Conservation (phyloP, 2,329 filamentous ascomycete species). For the Furcasterigmium sp. region DNA sequence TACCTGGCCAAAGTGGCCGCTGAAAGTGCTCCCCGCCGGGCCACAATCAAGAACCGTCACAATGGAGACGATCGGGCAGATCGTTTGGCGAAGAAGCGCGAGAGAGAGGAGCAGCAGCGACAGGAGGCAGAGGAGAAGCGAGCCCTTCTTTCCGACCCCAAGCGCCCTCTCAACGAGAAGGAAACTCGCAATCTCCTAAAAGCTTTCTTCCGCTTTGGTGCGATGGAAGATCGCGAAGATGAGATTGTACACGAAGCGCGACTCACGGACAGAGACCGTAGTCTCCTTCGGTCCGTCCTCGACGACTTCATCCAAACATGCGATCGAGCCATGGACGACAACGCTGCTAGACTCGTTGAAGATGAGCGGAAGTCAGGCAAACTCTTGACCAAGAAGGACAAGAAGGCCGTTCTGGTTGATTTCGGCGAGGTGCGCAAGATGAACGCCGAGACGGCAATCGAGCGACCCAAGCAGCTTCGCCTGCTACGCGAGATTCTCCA, state of each 20-base stretch:
- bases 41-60: constrained; percentile 51
- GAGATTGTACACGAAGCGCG: constrained; percentile 87
- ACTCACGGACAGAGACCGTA: constrained; percentile 73
- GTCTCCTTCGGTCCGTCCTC: constrained; percentile 72
- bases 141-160: constrained; percentile 73
- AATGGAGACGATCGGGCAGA: constrained; percentile 58
- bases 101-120: constrained; percentile 62
- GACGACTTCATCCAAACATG: constrained; percentile 63
- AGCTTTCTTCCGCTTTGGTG: constrained; percentile 86
- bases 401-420: constrained; percentile 94
- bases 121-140: constrained; percentile 70
- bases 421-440: constrained; percentile 90
- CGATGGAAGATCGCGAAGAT: constrained; percentile 79
- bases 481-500: constrained; percentile 71
- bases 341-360: constrained; percentile 67
- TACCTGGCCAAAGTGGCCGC: constrained; percentile 80
- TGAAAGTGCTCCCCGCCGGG: constrained; percentile 78
- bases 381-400: constrained; percentile 89
- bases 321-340: constrained; percentile 55
- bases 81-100: constrained; percentile 59
- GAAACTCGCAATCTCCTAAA: constrained; percentile 89
- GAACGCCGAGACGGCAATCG: constrained; percentile 91
- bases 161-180: constrained; percentile 84
- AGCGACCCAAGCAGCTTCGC: constrained; percentile 83
- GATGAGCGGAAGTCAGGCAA: constrained; percentile 82